Evolutionary conservation across 208 protist species (phyloP).

Genomic region (Jaenimonas drosophilae): DNA sequence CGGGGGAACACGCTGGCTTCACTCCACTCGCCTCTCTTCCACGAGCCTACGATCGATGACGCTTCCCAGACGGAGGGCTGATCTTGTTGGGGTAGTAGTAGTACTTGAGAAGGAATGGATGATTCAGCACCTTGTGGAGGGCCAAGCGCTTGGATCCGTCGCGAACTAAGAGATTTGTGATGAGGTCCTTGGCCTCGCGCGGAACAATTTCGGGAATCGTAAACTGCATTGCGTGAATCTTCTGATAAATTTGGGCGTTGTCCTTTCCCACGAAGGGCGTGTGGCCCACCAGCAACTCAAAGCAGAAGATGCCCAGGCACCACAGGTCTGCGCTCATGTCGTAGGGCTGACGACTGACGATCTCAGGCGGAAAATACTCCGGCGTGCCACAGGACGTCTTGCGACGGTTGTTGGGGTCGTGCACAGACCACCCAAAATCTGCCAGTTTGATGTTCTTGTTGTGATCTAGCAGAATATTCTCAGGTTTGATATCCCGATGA

Average conservation of each 20-base stretch:
- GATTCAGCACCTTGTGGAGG: constrained; percentile 70
- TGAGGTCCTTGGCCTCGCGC: constrained; percentile 85
- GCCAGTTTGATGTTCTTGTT: constrained; percentile 97
- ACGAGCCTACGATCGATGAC: constrained; percentile 39
- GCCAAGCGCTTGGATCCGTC: constrained; percentile 67
- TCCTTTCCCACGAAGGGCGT: constrained; percentile 91
- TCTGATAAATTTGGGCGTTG: constrained; percentile 85
- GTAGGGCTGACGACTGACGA: constrained; percentile 90
- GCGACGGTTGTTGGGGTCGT: constrained; percentile 89
- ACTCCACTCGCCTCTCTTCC: too few relatives aligned
- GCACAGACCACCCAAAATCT: constrained; percentile 99
- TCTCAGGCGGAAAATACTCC: constrained; percentile 99
- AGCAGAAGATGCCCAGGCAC: constrained; percentile 96
- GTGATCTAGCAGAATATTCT: constrained; percentile 89
- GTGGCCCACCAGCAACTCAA: constrained; percentile 93
- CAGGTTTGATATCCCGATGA: constrained; percentile 94
- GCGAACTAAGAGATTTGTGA: constrained; percentile 55
- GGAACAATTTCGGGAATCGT: constrained; percentile 76
- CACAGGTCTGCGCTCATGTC: constrained; percentile 92
- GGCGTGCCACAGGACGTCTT: constrained; percentile 97
- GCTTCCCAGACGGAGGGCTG: constrained; percentile 66
- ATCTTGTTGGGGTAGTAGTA: constrained; percentile 83
- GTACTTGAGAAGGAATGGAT: constrained; percentile 86
- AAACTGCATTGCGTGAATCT: constrained; percentile 87
- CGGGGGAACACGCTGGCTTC: too few relatives aligned